phyloP scores from a whole-genome alignment of 1,139 yeast genomes.

The Pichia sp. region DNA sequence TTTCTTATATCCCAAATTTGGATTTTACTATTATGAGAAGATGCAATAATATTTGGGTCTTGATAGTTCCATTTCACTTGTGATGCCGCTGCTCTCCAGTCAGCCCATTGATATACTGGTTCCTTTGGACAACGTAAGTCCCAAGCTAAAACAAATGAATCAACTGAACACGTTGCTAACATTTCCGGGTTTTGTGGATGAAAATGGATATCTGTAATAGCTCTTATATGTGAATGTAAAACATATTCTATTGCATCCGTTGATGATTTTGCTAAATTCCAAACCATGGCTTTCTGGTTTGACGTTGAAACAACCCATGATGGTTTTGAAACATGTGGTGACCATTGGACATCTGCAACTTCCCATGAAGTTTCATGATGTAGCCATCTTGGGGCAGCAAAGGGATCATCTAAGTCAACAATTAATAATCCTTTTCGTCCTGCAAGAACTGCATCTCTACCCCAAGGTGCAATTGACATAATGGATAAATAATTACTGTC shows the following conservation, averaged over 20 bases:
- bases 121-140: constrained; percentile 72
- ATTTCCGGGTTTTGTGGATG: constrained; percentile 82
- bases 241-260: constrained; percentile 77
- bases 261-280: constrained; percentile 81
- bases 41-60: constrained; percentile 71
- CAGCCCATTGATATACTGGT: constrained; percentile 77
- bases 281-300: constrained; percentile 87
- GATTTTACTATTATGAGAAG: constrained; percentile 75
- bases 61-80: constrained; percentile 90
- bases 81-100: constrained; percentile 91
- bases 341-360: constrained; percentile 98
- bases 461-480: constrained; percentile 86
- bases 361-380: constrained; percentile 95
- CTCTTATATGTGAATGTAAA: constrained; percentile 83
- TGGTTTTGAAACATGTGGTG: constrained; percentile 78
- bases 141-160: constrained; percentile 83
- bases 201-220: constrained; percentile 92
- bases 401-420: constrained; percentile 92
- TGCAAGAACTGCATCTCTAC: constrained; percentile 89
- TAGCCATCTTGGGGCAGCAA: constrained; percentile 88
- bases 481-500: constrained; percentile 54
- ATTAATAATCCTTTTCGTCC: constrained; percentile 82
- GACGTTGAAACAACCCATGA: constrained; percentile 92
- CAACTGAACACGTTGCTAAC: constrained; percentile 91
- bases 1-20: constrained; percentile 84